Base-by-base conservation (phyloP, 495 filamentous ascomycete genomes). In the Usnea hakonensis region DNA sequence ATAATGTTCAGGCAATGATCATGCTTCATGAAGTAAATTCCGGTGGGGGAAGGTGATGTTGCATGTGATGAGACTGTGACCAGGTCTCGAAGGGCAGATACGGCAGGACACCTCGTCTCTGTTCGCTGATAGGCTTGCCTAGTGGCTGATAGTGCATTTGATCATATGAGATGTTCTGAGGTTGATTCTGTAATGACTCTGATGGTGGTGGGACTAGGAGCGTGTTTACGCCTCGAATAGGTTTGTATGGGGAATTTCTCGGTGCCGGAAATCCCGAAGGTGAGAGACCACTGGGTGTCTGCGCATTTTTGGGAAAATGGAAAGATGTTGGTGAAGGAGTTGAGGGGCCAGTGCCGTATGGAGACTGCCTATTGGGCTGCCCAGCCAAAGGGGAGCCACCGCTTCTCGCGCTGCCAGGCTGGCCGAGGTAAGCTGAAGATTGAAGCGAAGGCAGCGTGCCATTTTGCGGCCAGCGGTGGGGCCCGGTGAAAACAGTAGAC, bases 121-220 rank as follows among this genome's bases (percentile, higher is more conserved):
- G 82, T 63, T 96, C 90, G 56, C 86, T 83, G 5, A 83, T 80
- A 11, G 81, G 73, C 69, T 90, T 90, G 5, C 90, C 89, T 11
- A 98, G 75, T 6, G 93, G 90, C 68, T 95, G 93, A 66, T 97
- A 98, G 69, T 96, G 94, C 91, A 98, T 96, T 75, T 96, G 90
- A 66, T 90, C 78, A 71, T 88, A 77, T 60, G 81, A 71, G 71
- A 87, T 65, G 62, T 75, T 76, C 63, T 79, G 78, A 71, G 83
- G 70, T 61, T 88, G 87, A 65, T 90, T 86, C 54, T 91, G 84
- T 53, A 95, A 81, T 14, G 90, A 89, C 0, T 83, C 80, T 17
- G 90, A 89, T 0, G 91, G 89, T 55, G 94, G 90, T 16, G 93
- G 94, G 35, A 94, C 89, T 21, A 97, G 80, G 23, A 98, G 80